A percentile compares a stretch with the other conserved stretches of the same genome.
Evolutionary conservation across 2,329 filamentous ascomycete species (phyloP).

Genomic region (Phialocephala sp.): DNA sequence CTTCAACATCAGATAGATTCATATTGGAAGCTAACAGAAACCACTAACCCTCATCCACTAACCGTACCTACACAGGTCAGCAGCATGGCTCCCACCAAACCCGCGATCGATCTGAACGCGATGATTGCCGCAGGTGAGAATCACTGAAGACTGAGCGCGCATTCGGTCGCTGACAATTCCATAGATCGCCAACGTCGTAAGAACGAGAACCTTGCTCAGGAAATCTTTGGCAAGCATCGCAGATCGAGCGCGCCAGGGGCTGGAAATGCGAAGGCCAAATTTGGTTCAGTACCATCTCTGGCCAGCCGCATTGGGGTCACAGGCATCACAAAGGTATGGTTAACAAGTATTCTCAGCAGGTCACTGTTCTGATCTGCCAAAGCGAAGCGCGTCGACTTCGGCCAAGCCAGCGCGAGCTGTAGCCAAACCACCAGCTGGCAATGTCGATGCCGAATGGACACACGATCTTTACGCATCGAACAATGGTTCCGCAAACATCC

Average conservation of each 20-base stretch:
- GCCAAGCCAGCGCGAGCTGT: constrained; percentile 36
- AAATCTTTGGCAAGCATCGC: constrained; percentile 68
- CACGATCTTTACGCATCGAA: constrained; percentile 67
- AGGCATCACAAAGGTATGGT: constrained; percentile 71
- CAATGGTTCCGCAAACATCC: constrained; percentile 48
- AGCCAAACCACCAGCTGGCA: constrained; percentile 50
- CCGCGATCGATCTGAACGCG: constrained; percentile 40
- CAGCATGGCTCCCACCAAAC: constrained; percentile 41
- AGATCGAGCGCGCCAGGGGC: constrained; percentile 62
- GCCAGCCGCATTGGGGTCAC: constrained; percentile 63
- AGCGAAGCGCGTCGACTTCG: constrained; percentile 31
- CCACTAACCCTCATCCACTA: constrained; percentile 28
- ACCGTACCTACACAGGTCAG: constrained; percentile 19
- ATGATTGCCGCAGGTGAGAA: constrained; percentile 42
- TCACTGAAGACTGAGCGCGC: constrained; percentile 1
- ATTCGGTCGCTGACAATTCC: constrained; percentile 23
- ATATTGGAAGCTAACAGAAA: constrained; percentile 8
- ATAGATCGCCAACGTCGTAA: constrained; percentile 68
- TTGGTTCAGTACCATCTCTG: constrained; percentile 58
- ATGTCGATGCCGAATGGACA: constrained; percentile 72
- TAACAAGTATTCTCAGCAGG: neutral
- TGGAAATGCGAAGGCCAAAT: constrained; percentile 50
- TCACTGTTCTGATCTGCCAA: constrained; percentile 24
- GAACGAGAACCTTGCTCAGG: constrained; percentile 72
- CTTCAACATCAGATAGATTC: neutral